Percentiles rank a stretch among this genome's conserved stretches.
These are phyloP conservation scores for Nitzschia sp. DNA, from an alignment of 108 stramenopile genomes.

Conservation along the genomic window DNA sequence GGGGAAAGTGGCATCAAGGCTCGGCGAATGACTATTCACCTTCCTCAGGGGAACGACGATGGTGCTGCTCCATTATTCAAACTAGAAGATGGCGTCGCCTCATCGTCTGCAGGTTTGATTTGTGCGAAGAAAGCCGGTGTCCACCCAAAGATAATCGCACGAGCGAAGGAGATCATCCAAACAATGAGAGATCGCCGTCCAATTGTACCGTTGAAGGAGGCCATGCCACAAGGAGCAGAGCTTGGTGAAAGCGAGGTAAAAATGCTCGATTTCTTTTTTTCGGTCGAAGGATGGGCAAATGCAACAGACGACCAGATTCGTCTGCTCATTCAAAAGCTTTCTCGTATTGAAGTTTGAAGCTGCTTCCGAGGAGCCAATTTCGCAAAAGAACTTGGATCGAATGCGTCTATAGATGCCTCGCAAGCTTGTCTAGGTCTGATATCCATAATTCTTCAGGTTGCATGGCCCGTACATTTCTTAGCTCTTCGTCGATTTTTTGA, in stretches of 20 bases:
- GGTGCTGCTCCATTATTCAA: slow-evolving; percentile 86
- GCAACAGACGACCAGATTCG: slow-evolving; percentile 53
- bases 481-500: slow-evolving; percentile 49
- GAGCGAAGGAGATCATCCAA: slow-evolving; percentile 69
- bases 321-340: slow-evolving; percentile 17
- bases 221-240: slow-evolving; percentile 25
- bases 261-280: slow-evolving; percentile 53
- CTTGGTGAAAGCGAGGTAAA: slow-evolving; percentile 37
- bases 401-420: slow-evolving; percentile 35
- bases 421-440: slow-evolving; percentile 78
- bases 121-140: slow-evolving; percentile 92
- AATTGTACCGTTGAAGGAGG: slow-evolving; percentile 59
- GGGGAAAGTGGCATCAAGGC: slow-evolving; percentile 73
- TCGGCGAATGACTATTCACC: slow-evolving; percentile 85
- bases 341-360: background rate
- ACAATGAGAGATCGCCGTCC: slow-evolving; percentile 56
- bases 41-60: slow-evolving; percentile 71
- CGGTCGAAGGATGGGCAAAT: slow-evolving; percentile 46
- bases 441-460: slow-evolving; percentile 81
- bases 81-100: slow-evolving; percentile 85
- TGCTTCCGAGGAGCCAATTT: no score
- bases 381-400: no score
- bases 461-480: slow-evolving; percentile 44
- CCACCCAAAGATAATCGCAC: slow-evolving; percentile 46
- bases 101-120: slow-evolving; percentile 88